Evolutionary conservation across 2,329 filamentous ascomycete species (phyloP), one percentile per base, ranked within the genome.

Genomic region (Botrytis cinerea): DNA sequence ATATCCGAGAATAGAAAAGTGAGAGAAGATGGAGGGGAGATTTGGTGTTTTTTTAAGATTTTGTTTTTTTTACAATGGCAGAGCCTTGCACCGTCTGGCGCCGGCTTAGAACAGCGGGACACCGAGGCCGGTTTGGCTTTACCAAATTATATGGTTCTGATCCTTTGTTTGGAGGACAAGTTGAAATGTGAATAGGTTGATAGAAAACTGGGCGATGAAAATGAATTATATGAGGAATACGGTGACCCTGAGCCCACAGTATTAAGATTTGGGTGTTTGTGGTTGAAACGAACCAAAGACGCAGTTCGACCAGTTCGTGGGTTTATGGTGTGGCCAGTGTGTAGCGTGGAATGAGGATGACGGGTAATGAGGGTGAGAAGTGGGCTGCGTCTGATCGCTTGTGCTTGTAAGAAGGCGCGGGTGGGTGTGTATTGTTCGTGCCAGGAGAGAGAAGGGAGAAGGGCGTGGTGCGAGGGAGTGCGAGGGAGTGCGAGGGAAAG

Each of bases 11-110:
- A 67, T 62, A 69, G 57, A 64, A 73, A 74, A 77, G 70, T 66
- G 62, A 77, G 77, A 78, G 75, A 43, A 43, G 48, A 68, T 57
- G 25, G 66, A 76, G 75, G 75, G 73, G 74, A 72, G 71, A 76
- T 76, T 43, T 46, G 20, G 25, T 28, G 45, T 63, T 66, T 51
- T 38, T 48, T 51, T 25, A 7, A 16, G 25, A 5, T 6, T 22
- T 40, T 40, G 35, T 2, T 28, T 14, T 28, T 54, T 54, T 68
- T 54, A 75, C 74, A 76, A 77, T 74, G 73, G 77, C 72, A 74
- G 78, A 79, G 78, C 80, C 79, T 80, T 80, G 77, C 79, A 78
- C 80, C 79, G 77, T 75, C 79, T 75, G 80, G 79, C 79, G 79
- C 79, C 79, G 78, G 79, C 80, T 80, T 75, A 78, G 75, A 74